Percentiles rank a stretch among this genome's conserved stretches.
Conservation (phyloP, 78 protist genomes). For the Emiliania huxleyi region DNA sequence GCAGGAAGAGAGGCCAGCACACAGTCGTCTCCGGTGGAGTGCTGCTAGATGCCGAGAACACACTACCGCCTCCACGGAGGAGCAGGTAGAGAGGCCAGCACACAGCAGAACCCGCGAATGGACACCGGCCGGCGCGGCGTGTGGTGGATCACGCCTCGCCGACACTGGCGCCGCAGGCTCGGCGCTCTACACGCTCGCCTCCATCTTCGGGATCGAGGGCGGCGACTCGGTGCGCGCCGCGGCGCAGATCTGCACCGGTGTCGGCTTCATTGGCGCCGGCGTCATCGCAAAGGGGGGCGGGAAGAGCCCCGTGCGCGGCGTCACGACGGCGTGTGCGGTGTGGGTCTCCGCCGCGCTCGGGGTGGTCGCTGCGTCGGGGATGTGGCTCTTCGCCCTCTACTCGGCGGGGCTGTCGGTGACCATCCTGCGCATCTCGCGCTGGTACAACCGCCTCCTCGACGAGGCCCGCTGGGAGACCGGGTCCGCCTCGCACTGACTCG, state of each 20-base stretch:
- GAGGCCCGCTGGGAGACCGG: too few relatives aligned
- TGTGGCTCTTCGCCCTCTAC: neutral
- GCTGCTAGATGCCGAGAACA: too few relatives aligned
- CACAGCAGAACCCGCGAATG: too few relatives aligned
- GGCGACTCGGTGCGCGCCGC: slow-evolving; percentile 5
- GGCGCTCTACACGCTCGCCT: neutral
- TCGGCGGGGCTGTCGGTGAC: neutral
- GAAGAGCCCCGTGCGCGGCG: neutral
- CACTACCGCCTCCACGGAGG: too few relatives aligned
- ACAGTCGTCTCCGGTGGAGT: too few relatives aligned
- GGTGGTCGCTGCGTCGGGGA: slow-evolving; percentile 3
- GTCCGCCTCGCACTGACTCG: too few relatives aligned
- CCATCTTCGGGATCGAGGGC: neutral
- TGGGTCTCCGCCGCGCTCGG: neutral
- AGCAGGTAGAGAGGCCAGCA: too few relatives aligned
- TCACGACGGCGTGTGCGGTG: neutral
- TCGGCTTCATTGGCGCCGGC: slow-evolving; percentile 14
- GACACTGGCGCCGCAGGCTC: neutral
- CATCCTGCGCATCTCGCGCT: neutral
- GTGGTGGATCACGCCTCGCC: too few relatives aligned
- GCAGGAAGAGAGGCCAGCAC: too few relatives aligned
- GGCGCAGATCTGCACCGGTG: slow-evolving; percentile 14
- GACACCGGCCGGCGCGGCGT: too few relatives aligned
- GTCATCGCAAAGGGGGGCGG: neutral
- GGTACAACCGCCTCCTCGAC: too few relatives aligned